Conservation (phyloP, 176 grass and related monocot species). For the Phoenix dactylifera region DNA sequence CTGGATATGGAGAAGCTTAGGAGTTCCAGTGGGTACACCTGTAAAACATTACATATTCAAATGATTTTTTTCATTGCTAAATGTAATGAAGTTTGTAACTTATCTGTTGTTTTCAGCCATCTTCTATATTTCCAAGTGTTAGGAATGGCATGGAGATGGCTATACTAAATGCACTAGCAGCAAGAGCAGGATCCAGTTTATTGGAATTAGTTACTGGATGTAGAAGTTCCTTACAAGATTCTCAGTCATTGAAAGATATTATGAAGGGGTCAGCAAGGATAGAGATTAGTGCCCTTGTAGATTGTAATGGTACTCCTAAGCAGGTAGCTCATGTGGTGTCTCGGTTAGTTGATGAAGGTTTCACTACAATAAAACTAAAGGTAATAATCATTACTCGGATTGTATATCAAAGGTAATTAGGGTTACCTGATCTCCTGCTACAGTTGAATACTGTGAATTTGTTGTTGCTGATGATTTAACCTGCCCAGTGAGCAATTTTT, state of each 20-base stretch:
- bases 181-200: constrained; percentile 33
- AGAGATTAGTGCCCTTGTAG: constrained; percentile 76
- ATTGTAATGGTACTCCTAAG: constrained; percentile 55
- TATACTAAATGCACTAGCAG: constrained; percentile 76
- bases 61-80: too few relatives aligned
- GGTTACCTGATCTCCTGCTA: too few relatives aligned
- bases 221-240: constrained; percentile 17
- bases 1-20: constrained; percentile 82
- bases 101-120: constrained; percentile 40
- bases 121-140: constrained; percentile 81
- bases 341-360: constrained; percentile 69
- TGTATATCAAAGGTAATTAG: neutral
- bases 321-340: constrained; percentile 67
- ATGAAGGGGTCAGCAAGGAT: constrained; percentile 35
- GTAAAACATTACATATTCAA: too few relatives aligned
- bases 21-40: constrained; percentile 54
- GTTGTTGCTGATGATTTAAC: too few relatives aligned
- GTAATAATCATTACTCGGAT: constrained; percentile 9
- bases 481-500: too few relatives aligned
- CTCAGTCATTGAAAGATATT: constrained; percentile 24
- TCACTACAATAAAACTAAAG: constrained; percentile 90
- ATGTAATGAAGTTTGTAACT: too few relatives aligned
- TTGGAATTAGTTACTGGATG: constrained; percentile 47
- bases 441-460: too few relatives aligned
- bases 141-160: constrained; percentile 93